Conservation (phyloP, 2,329 filamentous ascomycete genomes). For the Nemania sp. region DNA sequence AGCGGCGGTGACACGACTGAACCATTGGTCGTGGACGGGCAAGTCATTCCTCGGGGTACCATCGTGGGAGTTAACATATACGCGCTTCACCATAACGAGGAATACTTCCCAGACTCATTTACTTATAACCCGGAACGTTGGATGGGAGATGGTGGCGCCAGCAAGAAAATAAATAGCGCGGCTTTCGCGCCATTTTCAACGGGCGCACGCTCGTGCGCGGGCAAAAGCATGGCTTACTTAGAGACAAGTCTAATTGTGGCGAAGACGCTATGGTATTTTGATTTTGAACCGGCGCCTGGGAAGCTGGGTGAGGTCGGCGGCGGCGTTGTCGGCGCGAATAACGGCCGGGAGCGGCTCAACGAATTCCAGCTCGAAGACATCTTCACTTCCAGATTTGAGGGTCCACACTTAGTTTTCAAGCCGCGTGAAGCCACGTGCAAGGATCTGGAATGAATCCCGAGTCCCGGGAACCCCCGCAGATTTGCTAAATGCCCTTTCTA, state of each 20-base stretch:
- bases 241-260: conserved; percentile 1
- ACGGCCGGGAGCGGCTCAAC: not conserved
- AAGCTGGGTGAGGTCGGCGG: not conserved
- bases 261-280: conserved; percentile 7
- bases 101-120: not conserved
- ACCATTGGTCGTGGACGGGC: not conserved
- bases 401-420: no score
- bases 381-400: not conserved
- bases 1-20: not conserved
- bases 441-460: no score
- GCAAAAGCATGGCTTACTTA: conserved; percentile 5
- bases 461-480: no score
- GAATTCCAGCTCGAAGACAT: conserved; percentile 9
- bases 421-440: no score
- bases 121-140: not conserved
- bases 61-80: not conserved
- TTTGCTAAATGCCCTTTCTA: no score
- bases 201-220: not conserved
- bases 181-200: not conserved
- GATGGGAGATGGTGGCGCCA: not conserved
- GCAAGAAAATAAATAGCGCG: not conserved
- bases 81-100: not conserved
- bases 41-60: not conserved
- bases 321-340: not conserved
- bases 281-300: conserved; percentile 1